Evolutionary conservation across 345 rosid species (phyloP), one percentile per base, ranked within the genome.

Genomic region (Gossypium rotundifolium): DNA sequence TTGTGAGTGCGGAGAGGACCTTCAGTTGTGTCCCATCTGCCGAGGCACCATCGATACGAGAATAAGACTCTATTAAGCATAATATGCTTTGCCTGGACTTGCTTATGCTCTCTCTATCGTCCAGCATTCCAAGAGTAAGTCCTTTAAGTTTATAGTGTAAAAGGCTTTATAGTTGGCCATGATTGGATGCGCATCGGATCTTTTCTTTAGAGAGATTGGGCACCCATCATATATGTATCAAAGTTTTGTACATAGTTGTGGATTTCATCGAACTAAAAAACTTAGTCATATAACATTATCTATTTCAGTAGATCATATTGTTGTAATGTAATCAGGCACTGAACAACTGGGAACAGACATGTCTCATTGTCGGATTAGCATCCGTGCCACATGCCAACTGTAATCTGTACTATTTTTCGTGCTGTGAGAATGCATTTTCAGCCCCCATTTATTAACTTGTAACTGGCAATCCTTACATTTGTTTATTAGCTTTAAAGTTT

Each of bases 1-100:
- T 79, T 92, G 92, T 22, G 93, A 86, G 40, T 94, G 98, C 53
- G 97, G 94, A 66, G 85, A 88, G 82, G 92, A 78, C 81, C 96
- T 92, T 49, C 81, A 84, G 38, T 53, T 75, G 22, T 94, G 98
- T 83, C 98, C 97, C 18, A 94, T 94, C 53, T 94, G 98, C 79
- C 90, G 96, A 75, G 63, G 86, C 71, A 70, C 83, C 23, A 92
- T 92, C 62, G 60, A 88, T 65, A 85, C 91, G 9, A 85, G 94
- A 88, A 94, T 94, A 81, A 92, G 83, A 87, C 98, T 94, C 73
- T 94, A 94, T 76, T 92, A 83, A 81, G 52, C 23, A 33, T 38
- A 59, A 48, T 54, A 29, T 70, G 10, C 29, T 58, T 57, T 58
- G 12, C 51, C 13, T 20, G 53, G 54, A 64, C 38, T 38, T 11